A percentile compares a stretch with the other conserved stretches of the same genome.
phyloP scores from a whole-genome alignment of 257 asterid species.

The Salvia splendens region DNA sequence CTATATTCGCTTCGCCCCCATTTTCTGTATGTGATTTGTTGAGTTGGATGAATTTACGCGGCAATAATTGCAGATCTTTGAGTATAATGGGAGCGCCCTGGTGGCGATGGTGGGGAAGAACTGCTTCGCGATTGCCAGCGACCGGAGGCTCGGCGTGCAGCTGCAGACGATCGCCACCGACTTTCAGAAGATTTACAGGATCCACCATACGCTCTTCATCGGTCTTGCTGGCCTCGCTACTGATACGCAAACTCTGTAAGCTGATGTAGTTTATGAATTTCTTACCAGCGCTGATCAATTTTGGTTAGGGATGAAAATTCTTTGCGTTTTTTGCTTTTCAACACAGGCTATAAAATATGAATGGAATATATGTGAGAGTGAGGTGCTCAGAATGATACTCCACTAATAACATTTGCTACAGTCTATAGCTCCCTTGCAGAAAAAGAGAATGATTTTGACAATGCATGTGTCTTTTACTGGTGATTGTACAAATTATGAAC shows the following conservation, averaged over 20 bases:
- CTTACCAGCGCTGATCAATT: not conserved
- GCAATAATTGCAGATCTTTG: slow-evolving; percentile 66
- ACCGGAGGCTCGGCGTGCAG: slow-evolving; percentile 89
- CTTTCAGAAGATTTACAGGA: slow-evolving; percentile 72
- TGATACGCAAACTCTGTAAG: slow-evolving; percentile 85
- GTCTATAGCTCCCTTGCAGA: not conserved
- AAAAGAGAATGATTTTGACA: not conserved
- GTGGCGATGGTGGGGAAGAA: slow-evolving; percentile 97
- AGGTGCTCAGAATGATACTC: not conserved
- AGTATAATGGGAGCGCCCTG: slow-evolving; percentile 95
- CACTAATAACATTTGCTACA: not conserved
- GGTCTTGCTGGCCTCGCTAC: slow-evolving; percentile 92
- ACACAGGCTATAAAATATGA: not conserved
- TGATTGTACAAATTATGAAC: not conserved
- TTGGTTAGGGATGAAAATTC: slow-evolving; percentile 16
- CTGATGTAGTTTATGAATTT: not conserved
- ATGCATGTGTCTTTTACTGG: not conserved
- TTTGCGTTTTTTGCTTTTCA: not conserved
- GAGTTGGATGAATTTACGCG: slow-evolving; percentile 15
- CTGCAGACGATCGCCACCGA: slow-evolving; percentile 89
- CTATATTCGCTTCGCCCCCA: not conserved
- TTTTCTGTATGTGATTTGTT: not conserved
- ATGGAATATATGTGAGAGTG: not conserved
- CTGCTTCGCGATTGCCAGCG: slow-evolving; percentile 95
- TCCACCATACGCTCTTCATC: slow-evolving; percentile 80